Conservation (phyloP, 495 filamentous ascomycete genomes). For the Talaromyces stipitatus region DNA sequence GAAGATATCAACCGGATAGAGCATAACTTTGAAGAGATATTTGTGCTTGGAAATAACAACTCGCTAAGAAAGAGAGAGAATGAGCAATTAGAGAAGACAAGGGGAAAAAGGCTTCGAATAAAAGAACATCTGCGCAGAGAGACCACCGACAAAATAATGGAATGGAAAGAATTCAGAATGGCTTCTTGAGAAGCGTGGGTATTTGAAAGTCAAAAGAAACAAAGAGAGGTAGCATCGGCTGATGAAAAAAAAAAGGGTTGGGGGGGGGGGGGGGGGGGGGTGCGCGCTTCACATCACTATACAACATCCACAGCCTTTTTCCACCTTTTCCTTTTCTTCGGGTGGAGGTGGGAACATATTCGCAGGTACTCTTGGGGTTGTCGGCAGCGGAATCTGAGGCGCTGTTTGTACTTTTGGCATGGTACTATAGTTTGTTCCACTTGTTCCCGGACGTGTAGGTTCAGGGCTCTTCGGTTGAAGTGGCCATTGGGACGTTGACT, state of each 20-base stretch:
- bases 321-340: constrained; percentile 27
- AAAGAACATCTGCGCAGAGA: background rate
- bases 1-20: background rate
- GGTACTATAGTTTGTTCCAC: constrained; percentile 40
- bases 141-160: background rate
- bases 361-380: constrained; percentile 30
- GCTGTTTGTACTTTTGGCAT: constrained; percentile 47
- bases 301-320: constrained; percentile 44
- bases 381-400: constrained; percentile 24
- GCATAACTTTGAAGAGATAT: background rate
- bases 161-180: background rate
- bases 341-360: constrained; percentile 26
- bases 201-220: constrained; percentile 8
- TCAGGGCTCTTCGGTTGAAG: constrained; percentile 25
- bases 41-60: background rate
- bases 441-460: constrained; percentile 27
- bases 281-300: constrained; percentile 49
- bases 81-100: background rate
- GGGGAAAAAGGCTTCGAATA: background rate
- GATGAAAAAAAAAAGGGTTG: background rate
- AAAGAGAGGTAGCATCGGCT: constrained; percentile 12
- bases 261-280: too few species aligned
- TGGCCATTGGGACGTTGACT: constrained; percentile 5
- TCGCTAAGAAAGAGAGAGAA: background rate
- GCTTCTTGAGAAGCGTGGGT: constrained; percentile 1